phyloP scores from a whole-genome alignment of 768 basidiomycete species.

The Dioszegia crocea region DNA sequence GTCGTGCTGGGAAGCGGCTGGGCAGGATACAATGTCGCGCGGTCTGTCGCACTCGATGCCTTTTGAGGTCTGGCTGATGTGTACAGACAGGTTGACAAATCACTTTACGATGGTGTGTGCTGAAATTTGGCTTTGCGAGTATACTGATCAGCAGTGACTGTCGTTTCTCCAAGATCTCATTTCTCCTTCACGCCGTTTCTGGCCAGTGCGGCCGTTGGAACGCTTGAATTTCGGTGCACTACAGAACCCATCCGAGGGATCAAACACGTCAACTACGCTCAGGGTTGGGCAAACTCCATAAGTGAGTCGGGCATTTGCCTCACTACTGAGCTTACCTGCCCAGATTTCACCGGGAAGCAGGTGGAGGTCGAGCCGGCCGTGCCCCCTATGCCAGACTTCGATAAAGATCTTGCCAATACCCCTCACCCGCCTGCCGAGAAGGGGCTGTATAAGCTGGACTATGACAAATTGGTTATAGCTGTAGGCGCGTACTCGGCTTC shows the following conservation, averaged over 20 bases:
- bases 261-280: conserved; percentile 51
- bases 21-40: conserved; percentile 44
- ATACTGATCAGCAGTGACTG: conserved; percentile 13
- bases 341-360: conserved; percentile 29
- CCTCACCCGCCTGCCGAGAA: conserved; percentile 14
- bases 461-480: conserved; percentile 78
- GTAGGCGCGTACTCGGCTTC: conserved; percentile 81
- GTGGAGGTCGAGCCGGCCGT: conserved; percentile 18
- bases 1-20: conserved; percentile 47
- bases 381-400: conserved; percentile 9
- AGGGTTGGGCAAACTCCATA: conserved; percentile 47
- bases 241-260: conserved; percentile 65
- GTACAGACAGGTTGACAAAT: conserved; percentile 38
- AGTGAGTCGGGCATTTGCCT: conserved; percentile 49
- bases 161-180: conserved; percentile 31
- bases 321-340: conserved; percentile 35
- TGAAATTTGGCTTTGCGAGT: not conserved
- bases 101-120: conserved; percentile 37
- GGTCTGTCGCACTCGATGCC: conserved; percentile 6
- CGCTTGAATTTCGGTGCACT: conserved; percentile 74
- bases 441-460: conserved; percentile 54
- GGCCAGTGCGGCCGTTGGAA: conserved; percentile 73
- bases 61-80: not conserved
- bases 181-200: conserved; percentile 55
- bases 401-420: conserved; percentile 16